phyloP scores from a whole-genome alignment of 768 basidiomycete genomes.

The Cystofilobasidium bisporidii region DNA sequence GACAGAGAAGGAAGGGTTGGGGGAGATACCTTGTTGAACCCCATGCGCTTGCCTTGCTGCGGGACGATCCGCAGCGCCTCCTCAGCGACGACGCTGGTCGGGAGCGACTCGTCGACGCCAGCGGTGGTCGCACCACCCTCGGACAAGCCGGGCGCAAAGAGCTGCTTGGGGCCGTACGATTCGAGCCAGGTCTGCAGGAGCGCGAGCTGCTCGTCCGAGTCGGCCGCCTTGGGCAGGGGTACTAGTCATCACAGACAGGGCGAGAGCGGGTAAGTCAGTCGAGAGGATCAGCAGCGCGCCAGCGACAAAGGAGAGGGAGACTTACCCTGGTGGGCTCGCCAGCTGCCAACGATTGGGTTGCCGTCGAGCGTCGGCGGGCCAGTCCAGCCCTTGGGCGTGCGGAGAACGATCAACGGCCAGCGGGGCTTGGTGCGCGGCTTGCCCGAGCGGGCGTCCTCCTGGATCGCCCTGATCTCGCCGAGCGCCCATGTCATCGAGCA shows the following conservation, averaged over 20 bases:
- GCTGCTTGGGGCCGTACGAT: conserved; percentile 58
- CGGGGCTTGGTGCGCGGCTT: conserved; percentile 75
- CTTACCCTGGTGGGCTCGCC: conserved; percentile 62
- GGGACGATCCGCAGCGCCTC: conserved; percentile 38
- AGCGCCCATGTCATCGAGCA: conserved; percentile 68
- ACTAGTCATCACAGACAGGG: no score
- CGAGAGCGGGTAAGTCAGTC: no score
- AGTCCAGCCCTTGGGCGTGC: conserved; percentile 73
- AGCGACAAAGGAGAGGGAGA: neutral
- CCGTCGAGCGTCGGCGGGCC: conserved; percentile 59
- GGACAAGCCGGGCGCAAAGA: no score
- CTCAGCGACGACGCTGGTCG: conserved; percentile 34
- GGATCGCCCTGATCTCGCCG: conserved; percentile 56
- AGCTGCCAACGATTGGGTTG: conserved; percentile 70
- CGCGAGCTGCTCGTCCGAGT: conserved; percentile 53
- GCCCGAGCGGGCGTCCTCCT: conserved; percentile 64
- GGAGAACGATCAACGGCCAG: conserved; percentile 77
- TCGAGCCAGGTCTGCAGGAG: conserved; percentile 62
- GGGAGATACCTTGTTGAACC: conserved; percentile 47
- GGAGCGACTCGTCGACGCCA: conserved; percentile 29
- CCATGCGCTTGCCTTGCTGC: conserved; percentile 45
- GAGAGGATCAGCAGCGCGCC: no score
- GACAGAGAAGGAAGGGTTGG: neutral
- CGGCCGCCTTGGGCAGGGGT: conserved; percentile 65
- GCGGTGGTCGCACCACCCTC: conserved; percentile 28